Conservation (phyloP, 208 protist genomes). For the Acanthamoeba quina region DNA sequence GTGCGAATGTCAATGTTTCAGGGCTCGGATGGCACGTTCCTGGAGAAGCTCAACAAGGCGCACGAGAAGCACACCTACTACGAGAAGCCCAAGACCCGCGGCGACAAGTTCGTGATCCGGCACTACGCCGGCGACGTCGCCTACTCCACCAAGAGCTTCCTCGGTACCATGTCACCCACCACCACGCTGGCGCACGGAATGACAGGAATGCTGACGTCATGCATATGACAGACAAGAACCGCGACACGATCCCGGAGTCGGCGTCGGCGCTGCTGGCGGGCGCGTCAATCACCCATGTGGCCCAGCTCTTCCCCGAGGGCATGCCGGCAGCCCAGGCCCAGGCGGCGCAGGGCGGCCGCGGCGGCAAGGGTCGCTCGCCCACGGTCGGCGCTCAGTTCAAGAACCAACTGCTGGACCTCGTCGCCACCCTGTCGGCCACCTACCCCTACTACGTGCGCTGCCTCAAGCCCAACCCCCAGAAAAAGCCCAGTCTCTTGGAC, state of each 20-base stretch:
- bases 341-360: not conserved
- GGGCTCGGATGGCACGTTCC: conserved; percentile 80
- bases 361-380: conserved; percentile 61
- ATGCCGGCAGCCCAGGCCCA: conserved; percentile 25
- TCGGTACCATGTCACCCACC: conserved; percentile 81
- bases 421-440: conserved; percentile 86
- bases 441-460: conserved; percentile 96
- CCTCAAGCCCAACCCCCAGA: conserved; percentile 92
- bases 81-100: conserved; percentile 75
- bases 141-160: conserved; percentile 92
- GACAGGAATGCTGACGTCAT: not conserved
- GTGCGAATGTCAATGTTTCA: not conserved
- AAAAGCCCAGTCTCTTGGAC: conserved; percentile 63
- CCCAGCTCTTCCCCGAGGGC: conserved; percentile 52
- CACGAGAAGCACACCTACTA: conserved; percentile 80
- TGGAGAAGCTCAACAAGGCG: conserved; percentile 85
- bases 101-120: conserved; percentile 85
- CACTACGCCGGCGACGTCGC: conserved; percentile 96
- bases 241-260: conserved; percentile 57
- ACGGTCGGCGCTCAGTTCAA: conserved; percentile 78
- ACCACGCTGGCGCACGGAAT: not conserved
- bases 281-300: conserved; percentile 6
- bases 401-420: conserved; percentile 81
- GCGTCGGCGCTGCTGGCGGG: conserved; percentile 1
- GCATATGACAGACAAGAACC: conserved; percentile 8